Conservation (phyloP, 345 rosid genomes). For the Leavenworthia alabamica region DNA sequence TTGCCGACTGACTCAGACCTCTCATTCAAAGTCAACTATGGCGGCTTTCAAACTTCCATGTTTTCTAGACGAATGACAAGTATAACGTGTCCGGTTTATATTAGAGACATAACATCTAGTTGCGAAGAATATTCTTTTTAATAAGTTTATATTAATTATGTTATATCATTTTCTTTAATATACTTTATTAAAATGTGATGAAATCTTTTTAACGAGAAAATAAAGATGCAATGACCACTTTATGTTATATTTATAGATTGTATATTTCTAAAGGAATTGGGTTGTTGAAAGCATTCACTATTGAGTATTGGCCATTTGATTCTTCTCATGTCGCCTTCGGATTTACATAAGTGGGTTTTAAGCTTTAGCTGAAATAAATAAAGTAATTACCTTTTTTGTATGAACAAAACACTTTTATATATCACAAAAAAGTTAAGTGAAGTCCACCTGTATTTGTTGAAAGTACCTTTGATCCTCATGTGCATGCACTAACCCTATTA, state of each 20-base stretch:
- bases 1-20: neutral
- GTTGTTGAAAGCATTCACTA: slow-evolving; percentile 28
- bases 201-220: neutral
- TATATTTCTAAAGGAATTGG: neutral
- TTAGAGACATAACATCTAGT: neutral
- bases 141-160: neutral
- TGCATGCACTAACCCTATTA: slow-evolving; percentile 27
- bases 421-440: slow-evolving; percentile 12
- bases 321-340: slow-evolving; percentile 19
- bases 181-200: neutral
- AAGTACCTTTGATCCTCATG: slow-evolving; percentile 15
- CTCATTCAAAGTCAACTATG: slow-evolving; percentile 18
- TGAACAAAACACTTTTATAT: slow-evolving; percentile 20
- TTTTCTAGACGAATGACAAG: slow-evolving; percentile 15
- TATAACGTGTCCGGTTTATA: neutral
- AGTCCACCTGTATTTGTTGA: slow-evolving; percentile 30
- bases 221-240: slow-evolving; percentile 4
- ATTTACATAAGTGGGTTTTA: slow-evolving; percentile 17
- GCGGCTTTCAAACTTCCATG: slow-evolving; percentile 23
- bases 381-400: slow-evolving; percentile 19
- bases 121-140: neutral
- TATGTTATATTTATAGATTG: neutral
- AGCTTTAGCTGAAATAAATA: slow-evolving; percentile 21
- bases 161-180: neutral
- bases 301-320: slow-evolving; percentile 11